Evolutionary conservation across 2,329 filamentous ascomycete species (phyloP), one percentile per base, ranked within the genome.

Genomic region (Claviceps spartinae): DNA sequence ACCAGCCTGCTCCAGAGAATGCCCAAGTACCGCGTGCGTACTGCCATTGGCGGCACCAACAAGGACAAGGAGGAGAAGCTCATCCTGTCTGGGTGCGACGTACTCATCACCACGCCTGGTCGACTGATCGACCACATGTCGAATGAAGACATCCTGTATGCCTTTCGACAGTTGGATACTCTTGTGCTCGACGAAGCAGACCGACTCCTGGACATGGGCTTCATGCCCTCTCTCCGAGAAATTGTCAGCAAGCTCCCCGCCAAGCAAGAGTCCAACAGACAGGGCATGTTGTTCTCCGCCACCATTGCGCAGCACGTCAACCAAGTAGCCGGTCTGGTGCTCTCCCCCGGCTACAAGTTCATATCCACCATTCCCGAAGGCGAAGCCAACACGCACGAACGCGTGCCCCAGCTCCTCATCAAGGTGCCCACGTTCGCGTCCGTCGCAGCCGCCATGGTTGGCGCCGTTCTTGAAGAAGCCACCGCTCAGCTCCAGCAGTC

Each of bases 171-270:
- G 40, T 67, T 94, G 40, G 86, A 90, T 63, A 89, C 86, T 55
- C 72, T 93, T 4, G 86, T 93, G 18, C 83, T 93, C 64, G 87
- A 91, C 58, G 87, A 91, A 69, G 87, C 87, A 30, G 87, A 93
- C 61, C 74, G 86, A 38, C 77, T 94, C 41, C 78, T 94, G 3
- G 88, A 94, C 63, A 81, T 90, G 64, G 88, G 91, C 59, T 95
- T 95, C 62, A 81, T 87, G n/a, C 81, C 81, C 2, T 81, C 85
- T 9, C 73, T 95, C 2, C 81, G 85, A 63, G 85, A 87, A 59
- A 90, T 94, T 54, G 74, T 95, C 20, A 74, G 77, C 57, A 78
- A 82, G 11, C 72, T 94, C 4, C 87, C 87, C 0, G 67, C 77
- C 54, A 80, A 82, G 63, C 64, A 70, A 2, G 65, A 74, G 49